These are phyloP conservation scores for Psilocybe cyanescens DNA, from an alignment of 768 basidiomycete species.

Conservation along the genomic window DNA sequence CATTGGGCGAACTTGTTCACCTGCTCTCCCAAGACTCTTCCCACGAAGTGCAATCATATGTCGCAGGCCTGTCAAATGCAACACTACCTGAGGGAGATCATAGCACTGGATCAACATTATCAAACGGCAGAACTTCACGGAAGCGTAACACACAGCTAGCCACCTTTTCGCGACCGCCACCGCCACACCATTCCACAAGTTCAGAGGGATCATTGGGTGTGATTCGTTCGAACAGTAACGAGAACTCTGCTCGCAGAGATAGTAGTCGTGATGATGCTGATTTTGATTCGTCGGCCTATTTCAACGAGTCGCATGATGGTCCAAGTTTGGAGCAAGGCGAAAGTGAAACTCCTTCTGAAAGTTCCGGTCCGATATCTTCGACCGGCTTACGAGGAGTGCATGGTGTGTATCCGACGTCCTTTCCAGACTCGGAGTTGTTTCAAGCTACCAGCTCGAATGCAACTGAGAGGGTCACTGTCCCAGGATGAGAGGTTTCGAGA, in stretches of 20 bases:
- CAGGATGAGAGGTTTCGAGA: constrained; percentile 6
- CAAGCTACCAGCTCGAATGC: constrained; percentile 1
- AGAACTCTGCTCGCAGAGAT: neutral
- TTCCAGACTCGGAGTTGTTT: neutral
- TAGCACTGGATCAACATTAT: constrained; percentile 13
- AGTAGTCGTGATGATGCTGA: neutral
- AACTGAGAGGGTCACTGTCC: constrained; percentile 11
- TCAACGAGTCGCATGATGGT: neutral
- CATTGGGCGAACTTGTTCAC: constrained; percentile 42
- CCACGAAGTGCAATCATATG: constrained; percentile 65
- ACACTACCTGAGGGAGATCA: constrained; percentile 10
- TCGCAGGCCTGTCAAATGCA: constrained; percentile 36
- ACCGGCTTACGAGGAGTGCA: neutral
- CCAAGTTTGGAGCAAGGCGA: neutral
- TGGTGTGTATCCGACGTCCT: neutral
- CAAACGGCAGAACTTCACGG: constrained; percentile 14
- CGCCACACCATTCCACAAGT: constrained; percentile 4
- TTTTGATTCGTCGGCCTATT: neutral
- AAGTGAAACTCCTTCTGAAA: constrained; percentile 1
- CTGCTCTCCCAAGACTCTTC: constrained; percentile 59
- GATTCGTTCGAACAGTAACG: neutral
- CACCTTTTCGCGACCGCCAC: constrained; percentile 44
- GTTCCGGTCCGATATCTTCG: neutral
- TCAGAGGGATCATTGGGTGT: neutral
- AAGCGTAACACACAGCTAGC: constrained; percentile 17